Conservation (phyloP, 2,329 filamentous ascomycete species). For the Amauroascus niger region DNA sequence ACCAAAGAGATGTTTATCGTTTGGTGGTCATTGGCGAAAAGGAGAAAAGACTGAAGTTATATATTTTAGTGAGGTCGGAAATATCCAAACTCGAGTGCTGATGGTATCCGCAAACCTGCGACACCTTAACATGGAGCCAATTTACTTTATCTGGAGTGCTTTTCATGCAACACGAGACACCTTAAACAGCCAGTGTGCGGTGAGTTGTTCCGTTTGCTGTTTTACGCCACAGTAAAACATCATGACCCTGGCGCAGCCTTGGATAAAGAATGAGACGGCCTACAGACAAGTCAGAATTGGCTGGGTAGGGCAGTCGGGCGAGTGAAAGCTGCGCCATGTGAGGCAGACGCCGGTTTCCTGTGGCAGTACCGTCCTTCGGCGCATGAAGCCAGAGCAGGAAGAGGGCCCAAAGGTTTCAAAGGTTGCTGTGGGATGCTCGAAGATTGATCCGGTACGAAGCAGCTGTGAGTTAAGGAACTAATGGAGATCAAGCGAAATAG, state of each 20-base stretch:
- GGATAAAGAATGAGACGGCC: background rate
- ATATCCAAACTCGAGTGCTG: background rate
- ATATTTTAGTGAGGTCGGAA: background rate
- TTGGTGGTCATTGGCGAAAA: background rate
- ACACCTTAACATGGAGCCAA: conserved; percentile 5
- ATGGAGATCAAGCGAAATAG: background rate
- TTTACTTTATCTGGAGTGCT: background rate
- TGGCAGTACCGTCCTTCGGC: background rate
- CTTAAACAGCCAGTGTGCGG: conserved; percentile 6
- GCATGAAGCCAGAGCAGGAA: background rate
- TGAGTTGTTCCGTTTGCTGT: conserved; percentile 8
- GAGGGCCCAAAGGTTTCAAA: background rate
- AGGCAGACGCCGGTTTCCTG: background rate
- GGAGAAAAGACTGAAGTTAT: background rate
- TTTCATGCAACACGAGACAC: conserved; percentile 6
- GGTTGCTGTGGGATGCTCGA: background rate
- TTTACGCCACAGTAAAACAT: conserved; percentile 7
- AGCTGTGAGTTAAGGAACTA: background rate
- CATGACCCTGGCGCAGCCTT: background rate
- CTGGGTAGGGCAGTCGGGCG: background rate
- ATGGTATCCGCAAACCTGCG: background rate
- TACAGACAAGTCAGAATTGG: background rate
- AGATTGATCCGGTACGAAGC: background rate
- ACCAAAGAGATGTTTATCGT: background rate
- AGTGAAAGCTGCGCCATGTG: background rate